Evolutionary conservation across 352 stramenopile species (phyloP).

Genomic region (Phytopythium boreale): DNA sequence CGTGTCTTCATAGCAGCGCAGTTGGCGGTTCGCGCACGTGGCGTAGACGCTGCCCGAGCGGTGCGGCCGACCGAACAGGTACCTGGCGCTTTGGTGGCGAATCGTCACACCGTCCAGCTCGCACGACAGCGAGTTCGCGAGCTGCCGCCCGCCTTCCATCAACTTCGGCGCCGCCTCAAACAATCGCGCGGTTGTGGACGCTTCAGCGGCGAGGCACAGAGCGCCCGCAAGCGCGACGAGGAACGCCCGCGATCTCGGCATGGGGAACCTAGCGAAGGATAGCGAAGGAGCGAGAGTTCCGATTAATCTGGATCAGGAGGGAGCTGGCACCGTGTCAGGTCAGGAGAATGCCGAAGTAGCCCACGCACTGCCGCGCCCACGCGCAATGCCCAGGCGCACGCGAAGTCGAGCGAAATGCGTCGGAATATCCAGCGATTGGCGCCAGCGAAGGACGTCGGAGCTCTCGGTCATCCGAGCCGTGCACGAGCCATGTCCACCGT

Average conservation of each 20-base stretch:
- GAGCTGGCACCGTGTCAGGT: neutral
- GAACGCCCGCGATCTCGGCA: neutral
- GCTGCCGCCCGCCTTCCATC: too few relatives aligned
- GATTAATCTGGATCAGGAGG: too few relatives aligned
- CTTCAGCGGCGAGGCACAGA: neutral
- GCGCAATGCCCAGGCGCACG: neutral
- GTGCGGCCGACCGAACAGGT: conserved; percentile 46
- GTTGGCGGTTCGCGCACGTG: conserved; percentile 33
- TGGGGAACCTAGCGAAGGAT: neutral
- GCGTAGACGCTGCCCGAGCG: conserved; percentile 50
- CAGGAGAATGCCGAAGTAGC: neutral
- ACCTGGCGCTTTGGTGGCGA: conserved; percentile 40
- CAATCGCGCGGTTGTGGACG: neutral
- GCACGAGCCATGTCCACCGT: neutral
- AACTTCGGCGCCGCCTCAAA: neutral
- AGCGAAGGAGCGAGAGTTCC: too few relatives aligned
- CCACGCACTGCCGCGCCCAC: too few relatives aligned
- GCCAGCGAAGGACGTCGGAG: neutral
- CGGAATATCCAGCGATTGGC: neutral
- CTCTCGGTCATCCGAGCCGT: neutral
- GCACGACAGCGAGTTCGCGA: conserved; percentile 16
- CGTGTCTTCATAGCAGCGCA: conserved; percentile 61
- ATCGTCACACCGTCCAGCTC: conserved; percentile 44
- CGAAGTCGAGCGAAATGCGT: neutral
- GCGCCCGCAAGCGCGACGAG: neutral